These are phyloP conservation scores for Discostella stelligeroides DNA, from an alignment of 108 stramenopile species.

Conservation along the genomic window DNA sequence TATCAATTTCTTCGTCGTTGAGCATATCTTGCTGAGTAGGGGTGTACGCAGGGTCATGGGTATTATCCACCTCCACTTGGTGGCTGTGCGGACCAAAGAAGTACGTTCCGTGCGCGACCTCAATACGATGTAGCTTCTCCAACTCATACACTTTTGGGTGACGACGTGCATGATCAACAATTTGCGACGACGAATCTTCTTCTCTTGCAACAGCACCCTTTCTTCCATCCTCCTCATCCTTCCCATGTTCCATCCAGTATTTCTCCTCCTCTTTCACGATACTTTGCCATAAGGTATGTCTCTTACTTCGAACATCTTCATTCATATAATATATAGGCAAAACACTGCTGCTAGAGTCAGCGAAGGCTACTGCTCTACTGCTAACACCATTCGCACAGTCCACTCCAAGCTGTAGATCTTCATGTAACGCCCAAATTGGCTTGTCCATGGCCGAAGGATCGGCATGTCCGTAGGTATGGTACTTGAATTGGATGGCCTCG, in stretches of 20 bases:
- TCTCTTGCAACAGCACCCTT: too few species aligned
- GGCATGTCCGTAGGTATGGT: constrained; percentile 58
- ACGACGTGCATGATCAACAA: too few species aligned
- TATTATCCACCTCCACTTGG: background rate
- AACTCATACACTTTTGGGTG: too few species aligned
- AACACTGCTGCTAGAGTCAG: constrained; percentile 14
- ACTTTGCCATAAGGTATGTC: constrained; percentile 31
- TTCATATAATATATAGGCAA: constrained; percentile 34
- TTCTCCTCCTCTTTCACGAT: constrained; percentile 27
- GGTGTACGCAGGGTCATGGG: background rate
- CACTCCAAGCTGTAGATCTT: constrained; percentile 33
- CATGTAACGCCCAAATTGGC: constrained; percentile 29
- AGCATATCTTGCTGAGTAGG: constrained; percentile 17
- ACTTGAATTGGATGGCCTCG: constrained; percentile 47
- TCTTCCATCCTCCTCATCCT: background rate
- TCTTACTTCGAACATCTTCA: constrained; percentile 18
- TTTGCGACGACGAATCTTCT: too few species aligned
- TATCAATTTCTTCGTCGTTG: constrained; percentile 24
- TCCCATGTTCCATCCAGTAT: background rate
- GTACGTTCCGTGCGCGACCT: constrained; percentile 9
- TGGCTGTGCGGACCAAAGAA: constrained; percentile 13
- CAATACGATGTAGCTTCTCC: too few species aligned
- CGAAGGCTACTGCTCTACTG: constrained; percentile 12
- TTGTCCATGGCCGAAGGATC: constrained; percentile 20
- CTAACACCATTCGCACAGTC: constrained; percentile 30